These are phyloP conservation scores for Malus hybrid DNA, from an alignment of 331 rosid species.

Conservation along the genomic window DNA sequence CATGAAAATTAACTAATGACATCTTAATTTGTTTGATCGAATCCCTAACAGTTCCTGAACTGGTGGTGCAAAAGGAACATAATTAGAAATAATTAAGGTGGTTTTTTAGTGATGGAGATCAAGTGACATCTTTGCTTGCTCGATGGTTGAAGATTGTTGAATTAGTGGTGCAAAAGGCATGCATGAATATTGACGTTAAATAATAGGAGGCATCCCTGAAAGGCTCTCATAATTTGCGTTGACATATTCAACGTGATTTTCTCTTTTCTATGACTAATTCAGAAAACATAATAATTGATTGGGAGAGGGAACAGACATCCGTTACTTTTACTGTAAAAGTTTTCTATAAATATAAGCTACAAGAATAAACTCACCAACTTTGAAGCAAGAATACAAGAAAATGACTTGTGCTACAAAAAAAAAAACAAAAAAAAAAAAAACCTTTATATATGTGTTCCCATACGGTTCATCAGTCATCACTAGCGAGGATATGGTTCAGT, in stretches of 20 bases:
- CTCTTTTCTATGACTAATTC: too few relatives aligned
- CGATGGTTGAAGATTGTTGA: not conserved
- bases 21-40: not conserved
- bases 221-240: not conserved
- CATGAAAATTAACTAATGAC: not conserved
- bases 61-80: not conserved
- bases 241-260: constrained; percentile 4
- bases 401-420: too few relatives aligned
- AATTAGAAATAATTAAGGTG: not conserved
- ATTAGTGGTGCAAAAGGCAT: not conserved
- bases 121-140: not conserved
- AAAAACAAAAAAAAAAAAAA: too few relatives aligned
- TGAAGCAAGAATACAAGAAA: too few relatives aligned
- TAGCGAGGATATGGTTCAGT: constrained; percentile 25
- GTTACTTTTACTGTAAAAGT: too few relatives aligned
- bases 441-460: too few relatives aligned
- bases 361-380: too few relatives aligned
- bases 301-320: too few relatives aligned
- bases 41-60: not conserved
- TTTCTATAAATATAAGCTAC: too few relatives aligned
- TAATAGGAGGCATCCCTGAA: not conserved
- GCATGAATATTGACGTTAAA: not conserved
- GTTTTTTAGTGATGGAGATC: not conserved
- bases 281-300: too few relatives aligned
- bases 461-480: not conserved